Evolutionary conservation across 768 basidiomycete genomes (phyloP).

Genomic region (Tylopilus felleus): DNA sequence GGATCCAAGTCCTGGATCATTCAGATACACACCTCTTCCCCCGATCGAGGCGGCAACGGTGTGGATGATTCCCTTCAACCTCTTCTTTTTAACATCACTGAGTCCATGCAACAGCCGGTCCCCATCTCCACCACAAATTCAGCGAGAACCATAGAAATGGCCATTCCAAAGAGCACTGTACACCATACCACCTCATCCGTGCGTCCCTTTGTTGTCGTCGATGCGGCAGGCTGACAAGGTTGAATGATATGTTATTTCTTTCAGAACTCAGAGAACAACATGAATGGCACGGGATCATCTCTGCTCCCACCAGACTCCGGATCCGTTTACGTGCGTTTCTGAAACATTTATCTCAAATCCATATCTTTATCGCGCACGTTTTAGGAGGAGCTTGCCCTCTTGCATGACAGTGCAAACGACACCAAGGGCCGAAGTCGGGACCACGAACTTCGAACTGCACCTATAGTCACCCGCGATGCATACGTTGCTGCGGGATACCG

Average conservation of each 20-base stretch:
- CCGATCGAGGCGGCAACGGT: slow-evolving; percentile 16
- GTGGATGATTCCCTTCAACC: slow-evolving; percentile 3
- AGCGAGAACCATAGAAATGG: slow-evolving; percentile 12
- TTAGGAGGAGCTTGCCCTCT: slow-evolving; percentile 33
- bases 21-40: slow-evolving; percentile 5
- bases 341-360: background rate
- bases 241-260: background rate
- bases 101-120: slow-evolving; percentile 9
- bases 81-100: slow-evolving; percentile 6
- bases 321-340: slow-evolving; percentile 22
- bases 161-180: slow-evolving; percentile 3
- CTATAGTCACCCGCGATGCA: slow-evolving; percentile 52
- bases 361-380: background rate
- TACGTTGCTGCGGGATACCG: slow-evolving; percentile 34
- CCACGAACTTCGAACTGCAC: slow-evolving; percentile 42
- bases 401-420: slow-evolving; percentile 24
- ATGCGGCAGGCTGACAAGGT: background rate
- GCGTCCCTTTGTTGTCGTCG: slow-evolving; percentile 1
- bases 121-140: slow-evolving; percentile 1
- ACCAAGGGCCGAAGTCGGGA: slow-evolving; percentile 27
- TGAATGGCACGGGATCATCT: slow-evolving; percentile 4
- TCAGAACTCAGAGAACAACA: slow-evolving; percentile 6
- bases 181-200: slow-evolving; percentile 4
- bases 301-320: slow-evolving; percentile 4
- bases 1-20: slow-evolving; percentile 7